phyloP scores from a whole-genome alignment of 805 yeast species.

The Wickerhamomyces sydowiorum region DNA sequence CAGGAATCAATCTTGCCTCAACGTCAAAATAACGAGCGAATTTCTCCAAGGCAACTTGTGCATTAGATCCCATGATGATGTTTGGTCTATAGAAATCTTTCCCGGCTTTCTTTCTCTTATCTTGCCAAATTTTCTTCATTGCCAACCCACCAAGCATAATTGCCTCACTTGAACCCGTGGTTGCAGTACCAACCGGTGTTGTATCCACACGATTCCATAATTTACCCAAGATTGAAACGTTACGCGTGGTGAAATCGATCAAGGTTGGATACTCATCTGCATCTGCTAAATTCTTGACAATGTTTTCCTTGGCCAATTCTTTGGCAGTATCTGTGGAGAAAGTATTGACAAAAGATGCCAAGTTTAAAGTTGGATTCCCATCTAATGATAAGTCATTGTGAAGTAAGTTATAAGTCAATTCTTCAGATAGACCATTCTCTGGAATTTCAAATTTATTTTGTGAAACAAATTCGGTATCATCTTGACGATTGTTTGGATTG shows the following conservation, averaged over 20 bases:
- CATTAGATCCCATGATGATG: conserved; percentile 87
- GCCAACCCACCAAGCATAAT: conserved; percentile 92
- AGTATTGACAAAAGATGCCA: conserved; percentile 89
- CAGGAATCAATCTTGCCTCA: conserved; percentile 72
- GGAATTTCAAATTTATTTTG: conserved; percentile 55
- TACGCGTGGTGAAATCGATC: conserved; percentile 72
- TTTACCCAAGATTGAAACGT: conserved; percentile 72
- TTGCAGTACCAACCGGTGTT: conserved; percentile 75
- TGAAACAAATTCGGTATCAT: conserved; percentile 12
- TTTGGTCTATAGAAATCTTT: conserved; percentile 64
- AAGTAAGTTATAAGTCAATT: conserved; percentile 54
- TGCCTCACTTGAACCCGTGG: conserved; percentile 93
- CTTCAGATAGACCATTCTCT: conserved; percentile 43
- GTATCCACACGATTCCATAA: conserved; percentile 69
- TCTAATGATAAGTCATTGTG: conserved; percentile 74
- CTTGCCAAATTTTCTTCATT: conserved; percentile 87
- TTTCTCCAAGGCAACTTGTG: conserved; percentile 91
- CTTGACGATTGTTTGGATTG: background rate
- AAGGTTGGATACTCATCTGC: conserved; percentile 90
- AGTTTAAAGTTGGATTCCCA: conserved; percentile 76
- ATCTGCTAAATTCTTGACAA: conserved; percentile 87
- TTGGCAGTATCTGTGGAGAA: conserved; percentile 47
- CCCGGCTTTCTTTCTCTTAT: conserved; percentile 51
- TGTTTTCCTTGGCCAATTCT: conserved; percentile 57
- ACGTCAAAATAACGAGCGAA: conserved; percentile 94